Evolutionary conservation across 768 basidiomycete species (phyloP), one percentile per base, ranked within the genome.

Genomic region (Trametes sanguinea): DNA sequence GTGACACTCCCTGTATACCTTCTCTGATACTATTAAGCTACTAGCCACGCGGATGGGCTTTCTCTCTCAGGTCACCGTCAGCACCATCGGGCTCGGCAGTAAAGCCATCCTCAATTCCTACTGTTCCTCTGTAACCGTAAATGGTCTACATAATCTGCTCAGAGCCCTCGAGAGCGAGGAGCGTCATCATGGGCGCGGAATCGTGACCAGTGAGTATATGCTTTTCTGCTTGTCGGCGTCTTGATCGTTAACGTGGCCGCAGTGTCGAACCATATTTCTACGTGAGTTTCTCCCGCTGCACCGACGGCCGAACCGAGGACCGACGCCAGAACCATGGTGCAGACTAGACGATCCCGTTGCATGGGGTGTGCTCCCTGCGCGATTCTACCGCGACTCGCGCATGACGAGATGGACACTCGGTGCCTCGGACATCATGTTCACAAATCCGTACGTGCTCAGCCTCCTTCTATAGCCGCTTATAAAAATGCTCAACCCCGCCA

Each of bases 181-280:
- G 55, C 77, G 84, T 48, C 71, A 73, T 32, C 65, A 68, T 37
- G 85, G 86, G 5, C 84, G 83, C 62, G 91, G 90, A 51, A 74
- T 94, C 37, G 70, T 94, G 22, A 95, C 93, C 30, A 84, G 92
- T 92, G 57, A 54, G 83, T 76, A 0, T n/a, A 13, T 14, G 48
- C 42, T 37, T 2, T 2, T 6, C 8, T 43, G 2, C 13, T 2
- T 43, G 42, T 43, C 2, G 14, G 13, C 14, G 42, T 11, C 35
- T 0, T 1, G n/a, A 8, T 4, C 42, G 13, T 43, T 13, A 9
- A 4, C 60, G 8, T n/a, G 40, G 8, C 39, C 27, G 16, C 65
- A 96, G 95, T 97, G 50, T 86, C 89, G 59, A 98, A 98, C 74
- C 95, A 98, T 71, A 86, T 95, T 57, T 97, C 95, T 52, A 95